A percentile compares a stretch with the other conserved stretches of the same genome.
Evolutionary conservation across 805 yeast genomes (phyloP).

Genomic region (Kuraishia hungarica): DNA sequence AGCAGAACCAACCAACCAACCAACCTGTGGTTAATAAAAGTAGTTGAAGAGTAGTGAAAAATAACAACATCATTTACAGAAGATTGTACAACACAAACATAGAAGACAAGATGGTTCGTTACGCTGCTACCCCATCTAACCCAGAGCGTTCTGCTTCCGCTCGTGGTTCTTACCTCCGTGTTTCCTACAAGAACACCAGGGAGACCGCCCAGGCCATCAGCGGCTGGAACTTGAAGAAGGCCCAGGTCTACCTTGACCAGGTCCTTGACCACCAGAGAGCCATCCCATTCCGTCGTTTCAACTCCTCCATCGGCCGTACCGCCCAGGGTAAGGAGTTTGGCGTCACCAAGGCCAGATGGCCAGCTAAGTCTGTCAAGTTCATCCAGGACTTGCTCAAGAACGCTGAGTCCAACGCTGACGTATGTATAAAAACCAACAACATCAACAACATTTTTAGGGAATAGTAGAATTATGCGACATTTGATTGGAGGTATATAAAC

Average conservation of each 20-base stretch:
- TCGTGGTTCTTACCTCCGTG: slow-evolving; percentile 99
- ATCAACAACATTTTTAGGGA: background rate
- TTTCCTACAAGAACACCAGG: slow-evolving; percentile 99
- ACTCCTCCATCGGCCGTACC: slow-evolving; percentile 96
- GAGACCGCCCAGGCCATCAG: slow-evolving; percentile 97
- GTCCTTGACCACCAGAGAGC: slow-evolving; percentile 98
- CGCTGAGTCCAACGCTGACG: slow-evolving; percentile 98
- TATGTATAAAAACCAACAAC: slow-evolving; percentile 21
- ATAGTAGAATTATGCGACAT: background rate
- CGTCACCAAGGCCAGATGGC: slow-evolving; percentile 99
- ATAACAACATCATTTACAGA: background rate
- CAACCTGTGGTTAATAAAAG: background rate
- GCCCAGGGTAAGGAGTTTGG: slow-evolving; percentile 99
- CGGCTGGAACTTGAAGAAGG: slow-evolving; percentile 97
- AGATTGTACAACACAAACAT: slow-evolving; percentile 2
- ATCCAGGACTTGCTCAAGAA: slow-evolving; percentile 90
- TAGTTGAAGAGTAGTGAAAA: background rate
- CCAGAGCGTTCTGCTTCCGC: slow-evolving; percentile 99
- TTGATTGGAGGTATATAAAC: background rate
- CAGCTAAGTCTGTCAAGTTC: slow-evolving; percentile 95
- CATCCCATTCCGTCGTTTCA: slow-evolving; percentile 98
- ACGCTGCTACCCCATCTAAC: slow-evolving; percentile 98
- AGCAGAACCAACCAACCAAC: background rate
- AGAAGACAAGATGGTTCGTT: slow-evolving; percentile 78
- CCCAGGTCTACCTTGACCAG: slow-evolving; percentile 91